These are phyloP conservation scores for Fomitopsis betulina DNA, from an alignment of 1,284 basidiomycete species.

Conservation along the genomic window DNA sequence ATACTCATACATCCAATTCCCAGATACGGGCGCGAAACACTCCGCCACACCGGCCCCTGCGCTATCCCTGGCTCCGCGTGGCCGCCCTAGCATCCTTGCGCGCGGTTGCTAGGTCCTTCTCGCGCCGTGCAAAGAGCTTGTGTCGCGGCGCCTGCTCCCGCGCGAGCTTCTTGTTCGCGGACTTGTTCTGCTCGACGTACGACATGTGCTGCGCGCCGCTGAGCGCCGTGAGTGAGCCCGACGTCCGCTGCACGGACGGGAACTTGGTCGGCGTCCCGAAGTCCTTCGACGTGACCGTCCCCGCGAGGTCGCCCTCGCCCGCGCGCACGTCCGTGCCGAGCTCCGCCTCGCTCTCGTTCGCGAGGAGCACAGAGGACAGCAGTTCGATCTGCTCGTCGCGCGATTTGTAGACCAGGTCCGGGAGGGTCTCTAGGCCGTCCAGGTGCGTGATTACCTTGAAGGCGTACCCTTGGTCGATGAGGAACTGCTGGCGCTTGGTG, in stretches of 20 bases:
- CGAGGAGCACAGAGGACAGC: conserved; percentile 86
- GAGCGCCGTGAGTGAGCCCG: conserved; percentile 80
- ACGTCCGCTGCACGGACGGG: conserved; percentile 76
- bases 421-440: conserved; percentile 84
- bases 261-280: conserved; percentile 57
- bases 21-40: background rate
- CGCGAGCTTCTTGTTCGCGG: conserved; percentile 80
- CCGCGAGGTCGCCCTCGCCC: conserved; percentile 74
- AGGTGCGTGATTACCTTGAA: conserved; percentile 99
- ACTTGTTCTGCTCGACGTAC: conserved; percentile 90
- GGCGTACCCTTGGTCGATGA: conserved; percentile 98
- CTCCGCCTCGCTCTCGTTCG: conserved; percentile 89
- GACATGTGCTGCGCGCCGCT: conserved; percentile 89
- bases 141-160: conserved; percentile 63
- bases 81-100: conserved; percentile 45
- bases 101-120: conserved; percentile 58
- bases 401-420: conserved; percentile 89
- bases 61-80: conserved; percentile 7
- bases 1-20: background rate
- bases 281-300: conserved; percentile 75
- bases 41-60: background rate
- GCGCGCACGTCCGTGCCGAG: conserved; percentile 80
- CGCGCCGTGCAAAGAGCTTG: conserved; percentile 81
- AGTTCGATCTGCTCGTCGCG: conserved; percentile 94
- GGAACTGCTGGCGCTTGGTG: conserved; percentile 97